Evolutionary conservation across 202 grass and related monocot genomes (phyloP).

Genomic region (Carex arenaria): DNA sequence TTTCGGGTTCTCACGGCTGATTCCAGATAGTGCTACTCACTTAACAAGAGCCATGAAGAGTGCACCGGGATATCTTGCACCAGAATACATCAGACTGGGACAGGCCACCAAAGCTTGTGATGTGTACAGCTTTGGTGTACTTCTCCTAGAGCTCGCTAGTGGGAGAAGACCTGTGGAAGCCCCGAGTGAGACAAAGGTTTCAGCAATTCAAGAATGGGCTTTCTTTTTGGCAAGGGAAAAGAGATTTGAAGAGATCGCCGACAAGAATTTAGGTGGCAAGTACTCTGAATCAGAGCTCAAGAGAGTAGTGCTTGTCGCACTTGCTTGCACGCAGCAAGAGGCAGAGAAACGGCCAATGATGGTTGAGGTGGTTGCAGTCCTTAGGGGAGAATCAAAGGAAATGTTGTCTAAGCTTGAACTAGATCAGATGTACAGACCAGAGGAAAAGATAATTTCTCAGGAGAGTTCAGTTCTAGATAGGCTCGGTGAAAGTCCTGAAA

Average conservation of each 20-base stretch:
- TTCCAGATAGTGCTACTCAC: conserved; percentile 44
- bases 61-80: conserved; percentile 61
- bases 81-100: conserved; percentile 62
- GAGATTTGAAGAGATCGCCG: conserved; percentile 62
- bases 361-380: conserved; percentile 45
- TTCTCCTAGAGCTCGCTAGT: conserved; percentile 62
- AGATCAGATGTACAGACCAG: conserved; percentile 44
- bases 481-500: conserved; percentile 22
- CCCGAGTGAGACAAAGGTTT: conserved; percentile 26
- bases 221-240: conserved; percentile 52
- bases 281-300: conserved; percentile 61
- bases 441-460: conserved; percentile 33
- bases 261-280: conserved; percentile 66
- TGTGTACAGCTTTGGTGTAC: conserved; percentile 71
- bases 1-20: conserved; percentile 62
- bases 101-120: conserved; percentile 59
- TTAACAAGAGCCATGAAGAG: conserved; percentile 50
- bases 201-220: conserved; percentile 58
- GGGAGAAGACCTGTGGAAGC: conserved; percentile 58
- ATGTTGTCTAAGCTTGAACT: conserved; percentile 46
- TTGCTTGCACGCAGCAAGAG: conserved; percentile 57
- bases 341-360: conserved; percentile 61
- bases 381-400: conserved; percentile 68
- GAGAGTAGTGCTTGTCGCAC: conserved; percentile 56
- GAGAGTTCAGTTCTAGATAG: conserved; percentile 37